A percentile compares a stretch with the other conserved stretches of the same genome.
Conservation (phyloP, 148 eudicot genomes). For the Silene conica region DNA sequence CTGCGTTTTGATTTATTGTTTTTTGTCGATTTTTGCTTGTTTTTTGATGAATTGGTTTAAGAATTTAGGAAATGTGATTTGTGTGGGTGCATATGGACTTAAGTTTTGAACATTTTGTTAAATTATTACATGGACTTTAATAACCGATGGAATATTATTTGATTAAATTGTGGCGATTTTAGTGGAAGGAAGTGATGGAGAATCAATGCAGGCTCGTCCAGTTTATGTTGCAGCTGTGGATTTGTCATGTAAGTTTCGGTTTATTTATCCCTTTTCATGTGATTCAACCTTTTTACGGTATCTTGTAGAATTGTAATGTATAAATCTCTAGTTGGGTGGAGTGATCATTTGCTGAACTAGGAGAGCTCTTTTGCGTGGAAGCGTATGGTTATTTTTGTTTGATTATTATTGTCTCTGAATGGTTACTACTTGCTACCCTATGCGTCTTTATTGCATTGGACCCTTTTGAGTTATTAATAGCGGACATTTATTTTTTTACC, state of each 20-base stretch:
- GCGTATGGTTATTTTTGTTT: neutral
- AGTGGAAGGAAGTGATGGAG: constrained; percentile 71
- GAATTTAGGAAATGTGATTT: no score
- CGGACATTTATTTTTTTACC: neutral
- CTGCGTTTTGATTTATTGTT: neutral
- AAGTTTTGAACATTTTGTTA: neutral
- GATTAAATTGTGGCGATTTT: constrained; percentile 13
- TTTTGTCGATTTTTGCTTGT: no score
- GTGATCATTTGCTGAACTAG: neutral
- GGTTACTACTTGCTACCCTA: no score
- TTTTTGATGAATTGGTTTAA: no score
- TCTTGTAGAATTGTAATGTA: neutral
- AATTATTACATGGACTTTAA: constrained; percentile 3
- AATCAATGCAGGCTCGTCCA: constrained; percentile 72
- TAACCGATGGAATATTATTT: constrained; percentile 8
- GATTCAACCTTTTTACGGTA: neutral
- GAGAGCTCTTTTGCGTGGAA: neutral
- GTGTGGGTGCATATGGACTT: neutral
- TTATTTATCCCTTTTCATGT: neutral
- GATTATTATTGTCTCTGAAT: neutral
- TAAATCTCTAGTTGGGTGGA: neutral
- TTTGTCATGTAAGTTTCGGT: constrained; percentile 65
- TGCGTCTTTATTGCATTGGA: neutral
- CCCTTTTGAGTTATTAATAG: neutral
- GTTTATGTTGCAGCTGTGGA: constrained; percentile 84